These are phyloP conservation scores for Tolypocladium paradoxum DNA, from an alignment of 2,329 filamentous ascomycete genomes.

Conservation along the genomic window DNA sequence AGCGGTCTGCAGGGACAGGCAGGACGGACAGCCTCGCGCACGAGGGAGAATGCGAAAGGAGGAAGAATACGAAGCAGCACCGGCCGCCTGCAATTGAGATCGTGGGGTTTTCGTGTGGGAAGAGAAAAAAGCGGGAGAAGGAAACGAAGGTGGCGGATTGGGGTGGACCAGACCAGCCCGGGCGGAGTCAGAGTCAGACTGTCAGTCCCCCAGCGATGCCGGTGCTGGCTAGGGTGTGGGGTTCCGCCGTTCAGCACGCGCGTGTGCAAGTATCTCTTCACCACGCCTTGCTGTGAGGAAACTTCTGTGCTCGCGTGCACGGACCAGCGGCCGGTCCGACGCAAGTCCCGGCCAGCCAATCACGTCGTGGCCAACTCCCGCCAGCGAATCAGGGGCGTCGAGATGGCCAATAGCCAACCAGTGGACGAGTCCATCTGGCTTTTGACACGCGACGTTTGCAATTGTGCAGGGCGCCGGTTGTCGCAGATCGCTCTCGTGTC, in stretches of 20 bases:
- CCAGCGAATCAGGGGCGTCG: neutral
- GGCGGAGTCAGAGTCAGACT: too few relatives aligned
- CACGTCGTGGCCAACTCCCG: neutral
- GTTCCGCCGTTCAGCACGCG: neutral
- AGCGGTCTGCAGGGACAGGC: neutral
- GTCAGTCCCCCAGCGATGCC: neutral
- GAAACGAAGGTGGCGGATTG: neutral
- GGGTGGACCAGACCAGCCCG: neutral
- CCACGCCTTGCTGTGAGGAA: neutral
- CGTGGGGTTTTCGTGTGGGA: neutral
- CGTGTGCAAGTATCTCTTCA: neutral
- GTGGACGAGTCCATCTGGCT: neutral
- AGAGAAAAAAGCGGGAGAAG: neutral
- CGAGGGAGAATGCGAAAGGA: neutral
- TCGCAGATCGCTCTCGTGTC: neutral
- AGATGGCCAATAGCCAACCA: neutral
- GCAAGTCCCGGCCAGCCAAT: neutral
- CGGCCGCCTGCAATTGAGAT: neutral
- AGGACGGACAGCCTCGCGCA: neutral
- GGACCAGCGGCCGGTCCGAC: neutral
- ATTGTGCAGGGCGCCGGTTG: neutral
- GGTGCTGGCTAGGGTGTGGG: neutral
- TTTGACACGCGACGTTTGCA: neutral
- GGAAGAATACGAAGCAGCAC: neutral
- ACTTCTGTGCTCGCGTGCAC: neutral